Percentiles rank a stretch among this genome's conserved stretches.
phyloP scores from a whole-genome alignment of 2,329 filamentous ascomycete genomes.

The Botrytis aclada region DNA sequence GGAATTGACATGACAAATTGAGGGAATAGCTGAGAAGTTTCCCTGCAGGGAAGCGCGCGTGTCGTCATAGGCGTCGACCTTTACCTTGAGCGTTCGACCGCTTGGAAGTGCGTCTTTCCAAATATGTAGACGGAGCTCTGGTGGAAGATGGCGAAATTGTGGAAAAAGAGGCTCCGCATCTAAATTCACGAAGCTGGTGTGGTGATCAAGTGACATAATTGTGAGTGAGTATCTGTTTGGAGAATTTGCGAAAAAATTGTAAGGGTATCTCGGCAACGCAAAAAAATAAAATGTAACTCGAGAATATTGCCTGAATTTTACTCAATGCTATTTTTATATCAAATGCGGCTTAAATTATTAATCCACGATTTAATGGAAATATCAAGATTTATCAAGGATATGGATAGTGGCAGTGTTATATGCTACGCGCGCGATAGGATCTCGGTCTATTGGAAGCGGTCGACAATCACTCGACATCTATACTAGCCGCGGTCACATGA shows the following conservation, averaged over 20 bases:
- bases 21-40: conserved; percentile 24
- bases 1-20: conserved; percentile 20
- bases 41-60: not conserved
- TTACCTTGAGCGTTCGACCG: conserved; percentile 1
- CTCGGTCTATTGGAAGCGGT: not conserved
- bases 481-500: not conserved
- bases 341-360: not conserved
- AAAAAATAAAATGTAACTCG: not conserved
- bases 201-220: not conserved
- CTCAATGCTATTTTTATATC: not conserved
- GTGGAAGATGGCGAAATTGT: not conserved
- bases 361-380: not conserved
- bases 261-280: not conserved
- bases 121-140: conserved; percentile 1
- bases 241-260: not conserved
- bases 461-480: not conserved
- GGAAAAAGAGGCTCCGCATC: not conserved
- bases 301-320: not conserved
- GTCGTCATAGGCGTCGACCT: conserved; percentile 1
- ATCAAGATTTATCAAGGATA: not conserved
- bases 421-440: not conserved
- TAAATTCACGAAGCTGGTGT: rapidly evolving
- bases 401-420: not conserved
- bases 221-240: too few species aligned
- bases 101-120: conserved; percentile 1